Evolutionary conservation across 371 early-diverging fungal species (phyloP).

Genomic region (Actinomucor elegans): DNA sequence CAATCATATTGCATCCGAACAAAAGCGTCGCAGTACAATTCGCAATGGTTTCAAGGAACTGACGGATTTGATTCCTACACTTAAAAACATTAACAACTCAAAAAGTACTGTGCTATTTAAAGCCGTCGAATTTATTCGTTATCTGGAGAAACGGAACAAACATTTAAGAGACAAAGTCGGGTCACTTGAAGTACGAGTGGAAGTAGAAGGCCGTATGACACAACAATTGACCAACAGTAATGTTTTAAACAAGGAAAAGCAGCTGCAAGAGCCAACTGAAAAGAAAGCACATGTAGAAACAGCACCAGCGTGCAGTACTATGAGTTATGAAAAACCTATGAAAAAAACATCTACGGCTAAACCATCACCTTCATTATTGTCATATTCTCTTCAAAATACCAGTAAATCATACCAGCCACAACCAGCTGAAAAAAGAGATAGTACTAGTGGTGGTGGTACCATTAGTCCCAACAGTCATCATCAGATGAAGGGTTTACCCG

Average conservation of each 20-base stretch:
- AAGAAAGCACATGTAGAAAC: no score
- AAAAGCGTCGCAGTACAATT: conserved; percentile 86
- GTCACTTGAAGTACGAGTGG: conserved; percentile 43
- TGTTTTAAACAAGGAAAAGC: neutral
- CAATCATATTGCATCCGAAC: conserved; percentile 90
- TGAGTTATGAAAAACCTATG: no score
- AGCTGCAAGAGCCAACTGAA: neutral
- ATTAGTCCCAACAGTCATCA: neutral
- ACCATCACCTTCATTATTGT: neutral
- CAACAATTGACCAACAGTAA: neutral
- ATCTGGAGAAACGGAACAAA: conserved; percentile 47
- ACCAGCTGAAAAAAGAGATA: neutral
- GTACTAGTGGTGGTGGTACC: neutral
- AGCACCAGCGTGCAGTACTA: no score
- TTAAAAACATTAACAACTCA: conserved; percentile 58
- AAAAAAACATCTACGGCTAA: neutral
- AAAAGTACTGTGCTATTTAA: conserved; percentile 58
- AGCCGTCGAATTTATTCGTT: conserved; percentile 50
- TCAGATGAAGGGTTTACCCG: conserved; percentile 2
- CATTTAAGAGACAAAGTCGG: conserved; percentile 47
- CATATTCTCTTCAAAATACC: neutral
- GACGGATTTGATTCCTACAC: conserved; percentile 76
- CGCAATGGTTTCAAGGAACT: conserved; percentile 83
- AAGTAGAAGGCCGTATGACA: conserved; percentile 23
- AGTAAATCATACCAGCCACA: neutral